Percentiles rank a stretch among this genome's conserved stretches.
These are phyloP conservation scores for Ustilago curta DNA, from an alignment of 1,284 basidiomycete species.

Conservation along the genomic window DNA sequence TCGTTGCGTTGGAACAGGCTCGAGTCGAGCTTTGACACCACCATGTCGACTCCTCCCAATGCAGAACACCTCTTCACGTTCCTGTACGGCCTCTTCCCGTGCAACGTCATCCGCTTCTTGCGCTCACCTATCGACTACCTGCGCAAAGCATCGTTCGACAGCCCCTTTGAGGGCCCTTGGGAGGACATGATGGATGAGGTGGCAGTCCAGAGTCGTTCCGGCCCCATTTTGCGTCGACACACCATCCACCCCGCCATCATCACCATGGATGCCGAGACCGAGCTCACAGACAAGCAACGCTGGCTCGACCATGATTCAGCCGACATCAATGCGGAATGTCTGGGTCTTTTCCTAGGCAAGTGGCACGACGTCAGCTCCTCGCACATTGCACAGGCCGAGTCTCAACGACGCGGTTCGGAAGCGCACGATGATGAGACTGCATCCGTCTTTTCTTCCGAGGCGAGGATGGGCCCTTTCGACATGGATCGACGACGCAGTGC, in stretches of 20 bases:
- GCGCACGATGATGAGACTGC: constrained; percentile 33
- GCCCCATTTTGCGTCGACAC: constrained; percentile 77
- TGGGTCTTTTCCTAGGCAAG: constrained; percentile 68
- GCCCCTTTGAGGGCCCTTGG: constrained; percentile 53
- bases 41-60: constrained; percentile 55
- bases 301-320: constrained; percentile 79
- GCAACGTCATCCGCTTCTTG: constrained; percentile 82
- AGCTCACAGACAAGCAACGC: constrained; percentile 76
- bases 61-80: constrained; percentile 75
- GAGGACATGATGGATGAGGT: constrained; percentile 76
- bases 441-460: constrained; percentile 36
- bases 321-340: constrained; percentile 78
- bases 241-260: constrained; percentile 80
- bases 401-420: constrained; percentile 33
- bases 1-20: constrained; percentile 56
- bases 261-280: constrained; percentile 75
- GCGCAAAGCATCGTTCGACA: constrained; percentile 76
- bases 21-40: constrained; percentile 55
- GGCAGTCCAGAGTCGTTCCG: constrained; percentile 70
- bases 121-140: constrained; percentile 78
- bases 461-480: constrained; percentile 31
- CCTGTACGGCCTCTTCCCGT: constrained; percentile 88
- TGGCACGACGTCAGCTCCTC: constrained; percentile 51
- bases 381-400: constrained; percentile 41
- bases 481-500: constrained; percentile 38